These are phyloP conservation scores for Climacium dendroides DNA, from an alignment of 225 moss, liverwort and hornwort species.

Conservation along the genomic window DNA sequence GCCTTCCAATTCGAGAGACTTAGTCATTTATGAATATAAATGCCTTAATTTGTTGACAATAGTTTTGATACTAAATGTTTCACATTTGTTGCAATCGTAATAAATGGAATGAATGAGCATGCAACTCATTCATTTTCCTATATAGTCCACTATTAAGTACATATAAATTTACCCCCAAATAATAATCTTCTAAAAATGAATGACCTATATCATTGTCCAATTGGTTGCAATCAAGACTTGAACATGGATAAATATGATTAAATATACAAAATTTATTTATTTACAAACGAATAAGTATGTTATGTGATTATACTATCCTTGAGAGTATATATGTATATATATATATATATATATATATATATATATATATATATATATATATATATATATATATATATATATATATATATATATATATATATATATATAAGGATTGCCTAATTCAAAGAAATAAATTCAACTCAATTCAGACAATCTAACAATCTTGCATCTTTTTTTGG, in stretches of 20 bases:
- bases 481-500: no score
- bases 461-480: no score
- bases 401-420: no score
- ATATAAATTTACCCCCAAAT: not conserved
- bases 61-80: not conserved
- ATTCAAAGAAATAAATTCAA: no score
- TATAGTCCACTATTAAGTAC: not conserved
- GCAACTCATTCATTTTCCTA: not conserved
- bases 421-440: no score
- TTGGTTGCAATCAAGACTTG: not conserved
- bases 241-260: not conserved
- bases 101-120: not conserved
- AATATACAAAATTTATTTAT: not conserved
- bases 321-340: no score
- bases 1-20: not conserved
- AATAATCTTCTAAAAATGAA: not conserved
- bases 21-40: not conserved
- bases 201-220: not conserved
- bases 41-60: not conserved
- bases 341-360: no score
- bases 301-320: not conserved
- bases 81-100: not conserved
- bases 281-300: accelerated
- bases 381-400: no score
- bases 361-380: no score